Evolutionary conservation across 352 stramenopile genomes (phyloP), one percentile per base, ranked within the genome.

Genomic region (Sclerospora graminicola): DNA sequence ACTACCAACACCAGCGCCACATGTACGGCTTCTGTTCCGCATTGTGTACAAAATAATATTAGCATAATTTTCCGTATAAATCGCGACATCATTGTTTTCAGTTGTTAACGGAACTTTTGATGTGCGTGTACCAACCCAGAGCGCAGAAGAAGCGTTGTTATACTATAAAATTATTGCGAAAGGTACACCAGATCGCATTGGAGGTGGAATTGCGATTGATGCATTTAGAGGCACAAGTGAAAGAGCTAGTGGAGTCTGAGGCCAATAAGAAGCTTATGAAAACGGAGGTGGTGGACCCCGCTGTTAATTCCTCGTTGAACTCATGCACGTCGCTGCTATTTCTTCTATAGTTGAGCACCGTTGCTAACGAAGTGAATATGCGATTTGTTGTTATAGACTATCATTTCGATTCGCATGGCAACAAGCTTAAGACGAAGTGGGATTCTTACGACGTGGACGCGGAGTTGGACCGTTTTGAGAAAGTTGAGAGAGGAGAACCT

Each of bases 341-440:
- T 33, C 4, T 35, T 15, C 30, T 6, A 26, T 26, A 26, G 21
- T 26, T 26, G 3, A 26, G 21, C 21, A 26, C 4, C 30, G 6
- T 26, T 20, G 31, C 27, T 46, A 38, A 47, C 43, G n/a, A 5
- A 30, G 18, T 44, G 16, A 24, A 2, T 20, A 8, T 49, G 28
- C 26, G 1, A 15, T 13, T 48, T 10, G 27, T 19, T 43, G 16
- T 18, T 51, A 23, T 19, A 91, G 79, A 88, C 51, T 91, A 91
- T 52, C 79, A 89, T 41, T 89, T 91, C 21, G 76, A 91, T 51
- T 91, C 76, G 20, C 39, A 85, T 4, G 79, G 79, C 42, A 89
- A 86, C 58, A 91, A 91, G 48, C 69, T 91, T 45, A 87, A 86
- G 56, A 89, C 76, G 20, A 89, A 91, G 47, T 89, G 79, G 79